These are phyloP conservation scores for Xylariaceae sp. DNA, from an alignment of 2,329 filamentous ascomycete genomes.

Conservation along the genomic window DNA sequence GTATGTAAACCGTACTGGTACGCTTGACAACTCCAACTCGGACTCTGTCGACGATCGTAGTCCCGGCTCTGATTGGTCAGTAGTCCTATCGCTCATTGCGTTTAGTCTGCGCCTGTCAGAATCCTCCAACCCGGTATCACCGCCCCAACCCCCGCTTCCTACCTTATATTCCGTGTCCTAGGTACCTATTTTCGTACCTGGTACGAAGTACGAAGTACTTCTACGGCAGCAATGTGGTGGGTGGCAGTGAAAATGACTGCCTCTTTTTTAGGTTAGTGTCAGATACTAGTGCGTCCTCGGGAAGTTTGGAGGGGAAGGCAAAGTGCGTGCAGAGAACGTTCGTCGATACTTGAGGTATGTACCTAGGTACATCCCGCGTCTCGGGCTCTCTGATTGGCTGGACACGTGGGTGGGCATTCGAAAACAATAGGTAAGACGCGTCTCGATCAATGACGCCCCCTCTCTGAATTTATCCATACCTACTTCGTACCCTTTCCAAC, in stretches of 20 bases:
- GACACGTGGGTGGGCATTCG: slow-evolving; percentile 13
- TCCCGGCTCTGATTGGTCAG: no score
- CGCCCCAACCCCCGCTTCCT: no score
- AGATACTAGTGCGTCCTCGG: not conserved
- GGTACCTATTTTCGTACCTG: not conserved
- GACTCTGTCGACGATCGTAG: no score
- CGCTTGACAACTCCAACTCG: no score
- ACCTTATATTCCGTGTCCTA: no score
- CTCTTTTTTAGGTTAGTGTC: not conserved
- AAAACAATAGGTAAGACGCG: slow-evolving; percentile 18
- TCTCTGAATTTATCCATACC: not conserved
- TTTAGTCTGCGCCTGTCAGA: no score
- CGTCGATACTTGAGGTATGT: not conserved
- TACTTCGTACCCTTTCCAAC: slow-evolving; percentile 3
- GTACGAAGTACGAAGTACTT: not conserved
- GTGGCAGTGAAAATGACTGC: not conserved
- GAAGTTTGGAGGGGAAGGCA: not conserved
- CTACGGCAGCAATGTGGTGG: not conserved
- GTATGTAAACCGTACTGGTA: no score
- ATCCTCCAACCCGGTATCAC: no score
- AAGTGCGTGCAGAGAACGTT: not conserved
- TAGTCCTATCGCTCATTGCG: no score
- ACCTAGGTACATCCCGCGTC: not conserved
- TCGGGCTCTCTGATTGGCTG: slow-evolving; percentile 11
- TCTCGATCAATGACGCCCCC: slow-evolving; percentile 6